Conservation (phyloP, 148 eudicot species). For the Arbutus unedo region DNA sequence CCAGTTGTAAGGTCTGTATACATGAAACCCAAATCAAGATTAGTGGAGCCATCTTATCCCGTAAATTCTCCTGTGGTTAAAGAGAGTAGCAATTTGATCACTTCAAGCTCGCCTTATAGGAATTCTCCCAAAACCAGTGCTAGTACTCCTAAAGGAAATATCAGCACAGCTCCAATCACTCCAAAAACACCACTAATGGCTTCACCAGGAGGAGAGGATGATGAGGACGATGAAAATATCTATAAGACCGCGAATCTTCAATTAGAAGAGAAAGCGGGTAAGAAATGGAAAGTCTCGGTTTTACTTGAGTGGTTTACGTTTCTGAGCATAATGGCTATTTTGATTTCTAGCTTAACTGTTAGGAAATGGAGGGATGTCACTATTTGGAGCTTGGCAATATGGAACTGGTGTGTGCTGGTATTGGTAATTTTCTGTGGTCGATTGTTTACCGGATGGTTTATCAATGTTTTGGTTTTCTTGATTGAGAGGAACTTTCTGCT, state of each 20-base stretch:
- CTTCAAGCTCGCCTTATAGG: slow-evolving; percentile 30
- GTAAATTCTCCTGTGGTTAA: slow-evolving; percentile 27
- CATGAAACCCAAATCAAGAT: slow-evolving; percentile 65
- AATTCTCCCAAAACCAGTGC: slow-evolving; percentile 26
- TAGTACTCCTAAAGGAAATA: slow-evolving; percentile 23
- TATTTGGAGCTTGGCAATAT: slow-evolving; percentile 56
- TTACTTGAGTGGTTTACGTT: slow-evolving; percentile 49
- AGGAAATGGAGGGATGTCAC: slow-evolving; percentile 18
- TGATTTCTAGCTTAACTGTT: slow-evolving; percentile 48
- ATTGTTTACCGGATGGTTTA: slow-evolving; percentile 59
- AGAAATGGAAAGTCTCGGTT: slow-evolving; percentile 33
- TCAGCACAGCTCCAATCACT: slow-evolving; percentile 38
- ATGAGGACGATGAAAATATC: slow-evolving; percentile 60
- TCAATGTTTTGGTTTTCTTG: slow-evolving; percentile 43
- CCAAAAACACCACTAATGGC: slow-evolving; percentile 56
- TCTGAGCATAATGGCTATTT: slow-evolving; percentile 37
- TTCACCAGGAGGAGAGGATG: slow-evolving; percentile 41
- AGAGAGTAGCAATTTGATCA: slow-evolving; percentile 18
- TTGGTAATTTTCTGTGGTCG: slow-evolving; percentile 66
- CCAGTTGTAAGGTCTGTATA: slow-evolving; percentile 38
- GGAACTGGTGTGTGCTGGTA: slow-evolving; percentile 84
- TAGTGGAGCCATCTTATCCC: slow-evolving; percentile 60
- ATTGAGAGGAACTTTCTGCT: slow-evolving; percentile 67
- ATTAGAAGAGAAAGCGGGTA: slow-evolving; percentile 20
- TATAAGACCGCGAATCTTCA: slow-evolving; percentile 34